Evolutionary conservation across 1,284 basidiomycete species (phyloP).

Genomic region (Porphyrellus sp.): DNA sequence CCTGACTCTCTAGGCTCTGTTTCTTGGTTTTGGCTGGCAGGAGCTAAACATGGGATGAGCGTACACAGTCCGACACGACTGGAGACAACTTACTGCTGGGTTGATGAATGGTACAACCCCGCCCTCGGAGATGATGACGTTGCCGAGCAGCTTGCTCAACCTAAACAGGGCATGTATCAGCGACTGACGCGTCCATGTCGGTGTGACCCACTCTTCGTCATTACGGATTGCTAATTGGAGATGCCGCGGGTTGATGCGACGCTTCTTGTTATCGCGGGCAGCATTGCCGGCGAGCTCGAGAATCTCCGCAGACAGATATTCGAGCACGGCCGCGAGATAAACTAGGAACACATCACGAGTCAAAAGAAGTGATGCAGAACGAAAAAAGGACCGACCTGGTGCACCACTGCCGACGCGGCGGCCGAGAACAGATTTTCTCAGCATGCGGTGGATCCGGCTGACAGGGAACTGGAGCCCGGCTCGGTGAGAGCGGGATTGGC

Average conservation of each 20-base stretch:
- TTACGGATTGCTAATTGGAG: slow-evolving; percentile 87
- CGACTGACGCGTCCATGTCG: neutral
- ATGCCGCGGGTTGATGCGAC: slow-evolving; percentile 87
- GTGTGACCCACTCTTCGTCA: slow-evolving; percentile 65
- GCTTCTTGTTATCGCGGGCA: slow-evolving; percentile 68
- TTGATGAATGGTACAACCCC: slow-evolving; percentile 73
- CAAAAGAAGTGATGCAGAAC: slow-evolving; percentile 10
- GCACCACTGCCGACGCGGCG: slow-evolving; percentile 61
- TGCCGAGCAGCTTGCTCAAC: slow-evolving; percentile 70
- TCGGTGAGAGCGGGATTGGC: slow-evolving; percentile 76
- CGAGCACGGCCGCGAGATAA: slow-evolving; percentile 72
- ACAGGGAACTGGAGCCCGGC: slow-evolving; percentile 83
- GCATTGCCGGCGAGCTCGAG: slow-evolving; percentile 76
- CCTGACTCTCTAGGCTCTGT: slow-evolving; percentile 34
- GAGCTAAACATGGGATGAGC: slow-evolving; percentile 18
- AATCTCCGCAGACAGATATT: slow-evolving; percentile 74
- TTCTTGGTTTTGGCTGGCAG: slow-evolving; percentile 35
- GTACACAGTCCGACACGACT: neutral
- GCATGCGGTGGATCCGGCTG: slow-evolving; percentile 74
- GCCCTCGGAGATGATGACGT: slow-evolving; percentile 89
- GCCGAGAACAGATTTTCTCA: slow-evolving; percentile 69
- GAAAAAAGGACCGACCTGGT: slow-evolving; percentile 35
- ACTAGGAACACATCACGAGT: slow-evolving; percentile 39
- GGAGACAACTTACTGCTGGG: slow-evolving; percentile 26
- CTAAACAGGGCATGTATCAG: slow-evolving; percentile 32